phyloP scores from a whole-genome alignment of 2,329 filamentous ascomycete species.

The Curvularia sp. region DNA sequence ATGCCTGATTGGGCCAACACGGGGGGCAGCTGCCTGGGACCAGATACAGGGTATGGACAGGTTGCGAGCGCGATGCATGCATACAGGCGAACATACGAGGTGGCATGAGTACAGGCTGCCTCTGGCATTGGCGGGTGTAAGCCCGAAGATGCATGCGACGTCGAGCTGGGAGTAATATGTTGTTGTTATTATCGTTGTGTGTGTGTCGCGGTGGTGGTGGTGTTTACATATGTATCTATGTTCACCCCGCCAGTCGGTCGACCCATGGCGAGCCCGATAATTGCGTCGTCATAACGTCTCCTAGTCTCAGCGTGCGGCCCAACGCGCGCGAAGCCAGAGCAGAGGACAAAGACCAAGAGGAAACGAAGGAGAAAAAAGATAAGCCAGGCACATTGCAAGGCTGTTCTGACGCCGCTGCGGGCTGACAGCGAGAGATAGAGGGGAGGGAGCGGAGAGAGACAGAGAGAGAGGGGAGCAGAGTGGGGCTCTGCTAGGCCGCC shows the following conservation, averaged over 20 bases:
- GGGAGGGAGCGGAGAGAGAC: background rate
- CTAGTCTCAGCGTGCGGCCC: conserved; percentile 6
- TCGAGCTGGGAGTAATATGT: background rate
- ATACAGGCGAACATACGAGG: background rate
- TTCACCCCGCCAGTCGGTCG: conserved; percentile 11
- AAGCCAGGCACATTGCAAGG: background rate
- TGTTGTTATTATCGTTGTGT: too few relatives aligned
- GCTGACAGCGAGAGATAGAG: background rate
- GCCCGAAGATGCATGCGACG: background rate
- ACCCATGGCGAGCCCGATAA: conserved; percentile 2
- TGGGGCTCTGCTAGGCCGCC: conserved; percentile 37
- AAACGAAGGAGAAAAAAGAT: background rate
- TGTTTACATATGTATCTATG: background rate
- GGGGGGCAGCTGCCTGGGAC: conserved; percentile 22
- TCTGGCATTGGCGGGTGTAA: background rate
- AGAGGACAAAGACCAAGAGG: background rate
- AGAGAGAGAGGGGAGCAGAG: conserved; percentile 24
- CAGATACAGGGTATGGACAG: conserved; percentile 16
- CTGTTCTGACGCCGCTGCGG: conserved; percentile 27
- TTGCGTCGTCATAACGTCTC: conserved; percentile 22
- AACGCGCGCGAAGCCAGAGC: conserved; percentile 8
- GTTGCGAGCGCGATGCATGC: background rate
- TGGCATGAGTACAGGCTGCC: background rate
- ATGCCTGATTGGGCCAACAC: conserved; percentile 29
- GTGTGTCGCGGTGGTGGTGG: background rate